Percentiles rank a stretch among this genome's conserved stretches.
phyloP scores from a whole-genome alignment of 179 eudicot genomes.

The Carnegiea gigantea region DNA sequence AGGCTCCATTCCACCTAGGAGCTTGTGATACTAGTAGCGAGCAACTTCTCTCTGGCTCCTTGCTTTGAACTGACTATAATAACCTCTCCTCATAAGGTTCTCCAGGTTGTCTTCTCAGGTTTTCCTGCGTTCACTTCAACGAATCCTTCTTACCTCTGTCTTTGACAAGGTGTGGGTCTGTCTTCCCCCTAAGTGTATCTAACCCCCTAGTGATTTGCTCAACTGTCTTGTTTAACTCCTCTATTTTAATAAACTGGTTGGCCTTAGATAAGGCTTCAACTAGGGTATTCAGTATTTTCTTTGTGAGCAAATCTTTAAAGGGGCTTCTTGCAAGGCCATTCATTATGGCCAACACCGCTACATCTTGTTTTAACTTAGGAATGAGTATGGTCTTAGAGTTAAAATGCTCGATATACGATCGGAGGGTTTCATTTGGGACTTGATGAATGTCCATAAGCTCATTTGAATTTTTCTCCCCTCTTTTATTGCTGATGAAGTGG shows the following conservation, averaged over 20 bases:
- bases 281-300: not conserved
- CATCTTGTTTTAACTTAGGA: not conserved
- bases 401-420: not conserved
- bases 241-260: not conserved
- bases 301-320: not conserved
- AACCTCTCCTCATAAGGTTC: not conserved
- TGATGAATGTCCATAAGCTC: not conserved
- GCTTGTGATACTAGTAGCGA: no score
- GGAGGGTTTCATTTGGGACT: not conserved
- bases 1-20: no score
- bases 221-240: not conserved
- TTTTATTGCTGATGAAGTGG: not conserved
- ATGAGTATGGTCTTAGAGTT: not conserved
- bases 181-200: no score
- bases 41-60: no score
- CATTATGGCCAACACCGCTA: not conserved
- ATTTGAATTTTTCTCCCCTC: not conserved
- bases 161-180: no score
- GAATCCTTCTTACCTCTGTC: no score
- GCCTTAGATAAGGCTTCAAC: not conserved
- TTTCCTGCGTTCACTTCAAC: no score
- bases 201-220: not conserved
- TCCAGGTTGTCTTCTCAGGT: not conserved
- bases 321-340: not conserved
- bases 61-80: no score